These are phyloP conservation scores for Gastrolobium villosum DNA, from an alignment of 306 rosid species.

Conservation along the genomic window DNA sequence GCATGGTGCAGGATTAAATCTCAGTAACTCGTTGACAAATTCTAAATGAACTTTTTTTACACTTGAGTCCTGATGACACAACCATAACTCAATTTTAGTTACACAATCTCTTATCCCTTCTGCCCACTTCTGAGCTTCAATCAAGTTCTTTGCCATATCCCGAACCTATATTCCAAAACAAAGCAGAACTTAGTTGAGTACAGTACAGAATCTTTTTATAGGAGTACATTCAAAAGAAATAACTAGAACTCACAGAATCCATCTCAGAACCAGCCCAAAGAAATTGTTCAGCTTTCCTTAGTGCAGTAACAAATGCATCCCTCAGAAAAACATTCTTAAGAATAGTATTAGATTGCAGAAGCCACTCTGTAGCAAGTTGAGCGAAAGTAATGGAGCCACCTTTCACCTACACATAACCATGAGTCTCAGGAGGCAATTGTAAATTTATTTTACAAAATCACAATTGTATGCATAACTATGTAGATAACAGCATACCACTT, in stretches of 20 bases:
- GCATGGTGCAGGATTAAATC: slow-evolving; percentile 66
- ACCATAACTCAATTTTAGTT: slow-evolving; percentile 72
- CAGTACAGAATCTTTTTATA: slow-evolving; percentile 14
- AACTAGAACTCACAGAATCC: slow-evolving; percentile 78
- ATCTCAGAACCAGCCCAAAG: slow-evolving; percentile 98
- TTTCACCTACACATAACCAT: slow-evolving; percentile 72
- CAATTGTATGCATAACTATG: slow-evolving; percentile 10
- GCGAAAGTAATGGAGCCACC: slow-evolving; percentile 65
- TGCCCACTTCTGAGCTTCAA: slow-evolving; percentile 81
- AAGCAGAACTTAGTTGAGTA: slow-evolving; percentile 38
- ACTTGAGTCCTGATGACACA: slow-evolving; percentile 46
- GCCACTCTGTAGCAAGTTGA: slow-evolving; percentile 85
- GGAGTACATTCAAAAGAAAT: slow-evolving; percentile 41
- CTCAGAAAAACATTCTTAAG: slow-evolving; percentile 64
- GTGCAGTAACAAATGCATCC: slow-evolving; percentile 65
- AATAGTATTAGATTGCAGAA: slow-evolving; percentile 64
- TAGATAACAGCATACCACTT: neutral
- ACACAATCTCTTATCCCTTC: slow-evolving; percentile 76
- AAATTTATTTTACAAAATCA: neutral
- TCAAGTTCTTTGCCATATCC: slow-evolving; percentile 69
- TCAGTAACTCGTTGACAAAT: slow-evolving; percentile 66
- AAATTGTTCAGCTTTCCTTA: slow-evolving; percentile 92
- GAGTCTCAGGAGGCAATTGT: slow-evolving; percentile 50
- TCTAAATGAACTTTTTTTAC: slow-evolving; percentile 69
- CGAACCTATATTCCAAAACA: slow-evolving; percentile 72